phyloP scores from a whole-genome alignment of 2,329 filamentous ascomycete species.

The Penicillium sp. region DNA sequence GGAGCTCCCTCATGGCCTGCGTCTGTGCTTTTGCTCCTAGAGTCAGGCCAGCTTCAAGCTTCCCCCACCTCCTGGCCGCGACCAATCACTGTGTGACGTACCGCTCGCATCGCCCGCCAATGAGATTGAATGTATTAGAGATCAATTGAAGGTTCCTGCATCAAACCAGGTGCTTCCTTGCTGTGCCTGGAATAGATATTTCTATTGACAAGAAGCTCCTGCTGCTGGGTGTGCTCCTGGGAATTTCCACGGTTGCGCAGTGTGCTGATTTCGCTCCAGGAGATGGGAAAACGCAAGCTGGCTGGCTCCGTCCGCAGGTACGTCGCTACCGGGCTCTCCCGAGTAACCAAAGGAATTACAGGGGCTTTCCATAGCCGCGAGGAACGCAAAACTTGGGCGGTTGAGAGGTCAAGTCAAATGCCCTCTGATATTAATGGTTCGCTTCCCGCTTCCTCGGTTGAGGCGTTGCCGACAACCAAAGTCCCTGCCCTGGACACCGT shows the following conservation, averaged over 20 bases:
- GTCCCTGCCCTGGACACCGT: conserved; percentile 33
- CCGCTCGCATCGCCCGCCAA: conserved; percentile 21
- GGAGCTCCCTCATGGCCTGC: neutral
- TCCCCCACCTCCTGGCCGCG: conserved; percentile 18
- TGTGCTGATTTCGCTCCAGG: neutral
- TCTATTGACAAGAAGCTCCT: conserved; percentile 8
- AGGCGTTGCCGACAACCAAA: conserved; percentile 30
- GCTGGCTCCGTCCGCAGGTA: conserved; percentile 22
- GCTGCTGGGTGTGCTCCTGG: conserved; percentile 7
- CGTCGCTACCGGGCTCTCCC: conserved; percentile 20
- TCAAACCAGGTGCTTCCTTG: conserved; percentile 17
- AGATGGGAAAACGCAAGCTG: conserved; percentile 19
- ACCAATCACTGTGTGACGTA: conserved; percentile 16
- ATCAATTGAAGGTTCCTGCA: conserved; percentile 25
- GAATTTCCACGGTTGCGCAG: conserved; percentile 1
- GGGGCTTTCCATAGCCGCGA: conserved; percentile 18
- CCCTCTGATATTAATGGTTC: neutral
- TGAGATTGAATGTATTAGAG: conserved; percentile 23
- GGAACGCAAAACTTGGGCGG: conserved; percentile 18
- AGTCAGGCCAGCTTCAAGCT: conserved; percentile 5
- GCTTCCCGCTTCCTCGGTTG: neutral
- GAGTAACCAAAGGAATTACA: conserved; percentile 24
- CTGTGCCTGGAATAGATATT: conserved; percentile 13
- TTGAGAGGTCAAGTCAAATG: conserved; percentile 1
- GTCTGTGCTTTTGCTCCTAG: conserved; percentile 2